A percentile compares a stretch with the other conserved stretches of the same genome.
Evolutionary conservation across 2,329 filamentous ascomycete species (phyloP).

Genomic region (Emericellopsis cladophorae): DNA sequence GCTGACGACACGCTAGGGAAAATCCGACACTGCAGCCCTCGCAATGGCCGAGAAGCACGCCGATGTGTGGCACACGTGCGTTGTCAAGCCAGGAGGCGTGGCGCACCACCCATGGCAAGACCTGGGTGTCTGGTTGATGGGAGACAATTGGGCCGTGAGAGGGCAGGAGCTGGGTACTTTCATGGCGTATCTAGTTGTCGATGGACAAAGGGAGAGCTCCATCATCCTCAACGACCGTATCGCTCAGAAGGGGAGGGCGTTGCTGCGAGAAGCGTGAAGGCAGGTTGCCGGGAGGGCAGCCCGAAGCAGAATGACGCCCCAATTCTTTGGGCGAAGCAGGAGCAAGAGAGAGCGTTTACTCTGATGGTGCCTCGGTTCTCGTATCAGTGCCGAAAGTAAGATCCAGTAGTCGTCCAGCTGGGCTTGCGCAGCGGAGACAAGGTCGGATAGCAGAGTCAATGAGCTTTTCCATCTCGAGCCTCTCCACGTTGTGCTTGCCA

Average conservation of each 20-base stretch:
- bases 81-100: neutral
- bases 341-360: neutral
- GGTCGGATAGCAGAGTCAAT: neutral
- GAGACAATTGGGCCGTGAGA: neutral
- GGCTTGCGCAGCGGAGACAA: neutral
- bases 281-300: neutral
- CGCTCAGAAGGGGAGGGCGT: neutral
- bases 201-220: neutral
- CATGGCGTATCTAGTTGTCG: neutral
- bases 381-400: neutral
- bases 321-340: neutral
- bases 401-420: neutral
- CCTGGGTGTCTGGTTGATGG: neutral
- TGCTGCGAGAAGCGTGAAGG: neutral
- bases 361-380: neutral
- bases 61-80: neutral
- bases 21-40: neutral
- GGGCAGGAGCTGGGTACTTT: neutral
- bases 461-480: neutral
- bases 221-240: neutral
- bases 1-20: neutral
- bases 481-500: neutral
- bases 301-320: neutral
- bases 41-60: neutral
- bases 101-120: neutral